A percentile compares a stretch with the other conserved stretches of the same genome.
These are phyloP conservation scores for Monosporascus ibericus DNA, from an alignment of 2,329 filamentous ascomycete genomes.

Conservation along the genomic window DNA sequence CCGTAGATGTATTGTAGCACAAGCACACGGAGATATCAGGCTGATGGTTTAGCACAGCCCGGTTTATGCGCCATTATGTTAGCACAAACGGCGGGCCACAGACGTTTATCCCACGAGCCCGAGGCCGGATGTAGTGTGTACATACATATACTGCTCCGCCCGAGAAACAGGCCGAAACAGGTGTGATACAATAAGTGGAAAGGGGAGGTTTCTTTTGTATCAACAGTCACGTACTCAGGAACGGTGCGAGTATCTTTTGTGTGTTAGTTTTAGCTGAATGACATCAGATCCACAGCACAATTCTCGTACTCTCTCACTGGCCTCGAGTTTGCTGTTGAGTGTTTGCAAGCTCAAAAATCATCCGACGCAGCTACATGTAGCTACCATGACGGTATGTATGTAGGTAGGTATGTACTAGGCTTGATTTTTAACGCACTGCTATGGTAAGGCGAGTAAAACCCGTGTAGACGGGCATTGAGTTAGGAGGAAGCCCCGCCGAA, in stretches of 20 bases:
- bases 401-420: background rate
- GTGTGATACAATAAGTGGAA: background rate
- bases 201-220: background rate
- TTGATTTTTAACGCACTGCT: too few relatives aligned
- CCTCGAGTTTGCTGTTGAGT: background rate
- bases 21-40: too few relatives aligned
- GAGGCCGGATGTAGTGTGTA: too few relatives aligned
- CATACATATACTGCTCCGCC: background rate
- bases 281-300: too few relatives aligned
- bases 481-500: conserved; percentile 4
- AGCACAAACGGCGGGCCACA: too few relatives aligned
- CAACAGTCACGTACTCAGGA: background rate
- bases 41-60: too few relatives aligned
- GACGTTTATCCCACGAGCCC: too few relatives aligned
- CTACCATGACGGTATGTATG: background rate
- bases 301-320: too few relatives aligned
- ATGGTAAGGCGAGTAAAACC: background rate
- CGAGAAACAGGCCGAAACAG: background rate
- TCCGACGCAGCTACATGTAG: background rate
- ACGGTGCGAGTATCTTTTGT: too few relatives aligned
- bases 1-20: too few relatives aligned
- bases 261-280: background rate
- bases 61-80: too few relatives aligned
- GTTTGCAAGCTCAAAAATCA: background rate
- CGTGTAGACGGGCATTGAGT: background rate